phyloP scores from a whole-genome alignment of 1,284 basidiomycete genomes.

The Apiotrichum gracile region DNA sequence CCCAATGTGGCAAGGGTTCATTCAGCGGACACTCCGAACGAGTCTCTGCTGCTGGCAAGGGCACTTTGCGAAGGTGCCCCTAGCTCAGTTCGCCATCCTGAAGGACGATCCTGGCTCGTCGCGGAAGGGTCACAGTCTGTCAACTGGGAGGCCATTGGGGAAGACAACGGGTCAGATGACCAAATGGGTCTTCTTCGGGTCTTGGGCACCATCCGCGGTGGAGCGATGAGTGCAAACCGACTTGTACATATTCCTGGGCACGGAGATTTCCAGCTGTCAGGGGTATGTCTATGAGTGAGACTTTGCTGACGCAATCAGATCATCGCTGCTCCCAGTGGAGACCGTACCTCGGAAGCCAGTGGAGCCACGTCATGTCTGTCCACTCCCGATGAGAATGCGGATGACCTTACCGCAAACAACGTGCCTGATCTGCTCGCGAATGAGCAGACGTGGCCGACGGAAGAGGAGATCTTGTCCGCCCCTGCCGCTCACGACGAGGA shows the following conservation, averaged over 20 bases:
- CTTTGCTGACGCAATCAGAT: background rate
- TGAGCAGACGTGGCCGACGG: conserved; percentile 98
- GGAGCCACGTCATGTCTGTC: no score
- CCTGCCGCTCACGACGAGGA: conserved; percentile 46
- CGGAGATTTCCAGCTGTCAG: conserved; percentile 81
- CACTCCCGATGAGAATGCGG: conserved; percentile 60
- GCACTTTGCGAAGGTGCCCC: conserved; percentile 75
- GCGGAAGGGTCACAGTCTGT: conserved; percentile 56
- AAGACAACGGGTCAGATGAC: conserved; percentile 22
- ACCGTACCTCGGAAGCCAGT: no score
- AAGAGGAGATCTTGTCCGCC: conserved; percentile 74
- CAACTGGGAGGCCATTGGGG: conserved; percentile 53
- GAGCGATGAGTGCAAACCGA: conserved; percentile 71
- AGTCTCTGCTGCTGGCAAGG: conserved; percentile 65
- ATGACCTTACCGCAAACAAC: conserved; percentile 83
- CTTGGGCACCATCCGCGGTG: conserved; percentile 78
- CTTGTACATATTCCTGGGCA: conserved; percentile 81
- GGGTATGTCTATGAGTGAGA: conserved; percentile 51
- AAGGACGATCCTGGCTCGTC: conserved; percentile 71
- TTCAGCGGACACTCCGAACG: conserved; percentile 52
- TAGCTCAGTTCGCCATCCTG: conserved; percentile 55
- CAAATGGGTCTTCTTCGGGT: conserved; percentile 57
- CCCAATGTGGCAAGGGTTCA: conserved; percentile 64
- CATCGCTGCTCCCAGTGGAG: background rate
- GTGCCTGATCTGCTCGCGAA: conserved; percentile 82